These are phyloP conservation scores for Myxozyma neotropica DNA, from an alignment of 805 yeast species.

Conservation along the genomic window DNA sequence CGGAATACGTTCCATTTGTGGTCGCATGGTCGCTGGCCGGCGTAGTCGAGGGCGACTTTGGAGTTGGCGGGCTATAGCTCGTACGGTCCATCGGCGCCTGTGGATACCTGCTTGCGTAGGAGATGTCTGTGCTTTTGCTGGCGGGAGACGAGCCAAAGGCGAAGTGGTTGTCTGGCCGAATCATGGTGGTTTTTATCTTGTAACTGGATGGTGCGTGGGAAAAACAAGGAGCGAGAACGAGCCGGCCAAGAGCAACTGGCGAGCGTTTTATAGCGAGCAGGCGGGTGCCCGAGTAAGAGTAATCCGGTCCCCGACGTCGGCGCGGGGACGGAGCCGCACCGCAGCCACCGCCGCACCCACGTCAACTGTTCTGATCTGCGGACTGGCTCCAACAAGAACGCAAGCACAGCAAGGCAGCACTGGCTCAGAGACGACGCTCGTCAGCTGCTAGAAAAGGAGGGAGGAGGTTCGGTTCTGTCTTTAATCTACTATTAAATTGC, in stretches of 20 bases:
- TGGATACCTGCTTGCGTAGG: no score
- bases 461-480: no score
- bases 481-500: no score
- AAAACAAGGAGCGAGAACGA: background rate
- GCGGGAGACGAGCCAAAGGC: background rate
- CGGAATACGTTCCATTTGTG: background rate
- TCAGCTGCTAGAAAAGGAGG: no score
- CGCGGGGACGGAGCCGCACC: background rate
- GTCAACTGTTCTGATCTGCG: background rate
- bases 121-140: no score
- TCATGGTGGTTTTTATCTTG: background rate
- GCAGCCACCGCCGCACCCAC: slow-evolving; percentile 7
- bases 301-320: background rate
- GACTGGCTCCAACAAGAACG: no score
- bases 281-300: background rate
- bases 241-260: background rate
- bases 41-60: background rate
- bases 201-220: background rate
- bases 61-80: background rate
- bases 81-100: background rate
- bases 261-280: background rate
- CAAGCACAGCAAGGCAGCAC: no score
- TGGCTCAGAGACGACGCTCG: no score
- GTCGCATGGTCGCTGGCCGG: background rate
- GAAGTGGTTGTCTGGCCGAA: background rate